Percentiles rank a stretch among this genome's conserved stretches.
These are phyloP conservation scores for Stevia rebaudiana DNA, from an alignment of 140 eudicot species.

Conservation along the genomic window DNA sequence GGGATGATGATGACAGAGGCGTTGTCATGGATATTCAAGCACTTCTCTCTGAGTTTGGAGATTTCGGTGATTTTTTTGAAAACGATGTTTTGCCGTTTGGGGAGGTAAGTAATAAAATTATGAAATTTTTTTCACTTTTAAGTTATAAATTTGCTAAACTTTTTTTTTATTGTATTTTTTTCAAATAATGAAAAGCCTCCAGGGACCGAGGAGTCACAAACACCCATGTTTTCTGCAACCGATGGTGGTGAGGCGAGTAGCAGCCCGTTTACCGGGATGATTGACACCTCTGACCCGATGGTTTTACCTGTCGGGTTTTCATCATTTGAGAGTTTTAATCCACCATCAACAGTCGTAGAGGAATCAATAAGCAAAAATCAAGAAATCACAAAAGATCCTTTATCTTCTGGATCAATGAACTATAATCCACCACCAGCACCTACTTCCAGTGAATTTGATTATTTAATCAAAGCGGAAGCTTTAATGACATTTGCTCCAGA, in stretches of 20 bases:
- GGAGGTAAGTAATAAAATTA: conserved; percentile 50
- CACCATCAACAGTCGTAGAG: conserved; percentile 51
- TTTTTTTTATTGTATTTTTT: conserved; percentile 10
- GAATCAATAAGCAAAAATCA: conserved; percentile 62
- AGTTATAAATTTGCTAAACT: background rate
- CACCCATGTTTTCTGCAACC: conserved; percentile 53
- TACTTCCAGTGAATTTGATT: conserved; percentile 50
- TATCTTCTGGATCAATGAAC: conserved; percentile 52
- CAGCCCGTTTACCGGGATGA: conserved; percentile 67
- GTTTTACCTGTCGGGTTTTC: conserved; percentile 60
- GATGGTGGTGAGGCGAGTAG: conserved; percentile 76
- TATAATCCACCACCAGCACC: conserved; percentile 47
- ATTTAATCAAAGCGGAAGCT: conserved; percentile 85
- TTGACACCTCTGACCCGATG: conserved; percentile 87
- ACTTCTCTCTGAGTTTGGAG: conserved; percentile 91
- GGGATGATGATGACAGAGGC: conserved; percentile 93
- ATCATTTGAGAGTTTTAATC: conserved; percentile 72
- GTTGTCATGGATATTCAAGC: conserved; percentile 91
- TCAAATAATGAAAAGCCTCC: conserved; percentile 70
- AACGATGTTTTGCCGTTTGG: conserved; percentile 92
- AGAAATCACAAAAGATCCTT: conserved; percentile 40
- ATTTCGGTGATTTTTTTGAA: conserved; percentile 95
- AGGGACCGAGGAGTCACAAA: conserved; percentile 86
- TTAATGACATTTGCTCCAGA: conserved; percentile 94
- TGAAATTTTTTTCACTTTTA: background rate